Evolutionary conservation across 257 asterid species (phyloP).

Genomic region (Rehmannia glutinosa): DNA sequence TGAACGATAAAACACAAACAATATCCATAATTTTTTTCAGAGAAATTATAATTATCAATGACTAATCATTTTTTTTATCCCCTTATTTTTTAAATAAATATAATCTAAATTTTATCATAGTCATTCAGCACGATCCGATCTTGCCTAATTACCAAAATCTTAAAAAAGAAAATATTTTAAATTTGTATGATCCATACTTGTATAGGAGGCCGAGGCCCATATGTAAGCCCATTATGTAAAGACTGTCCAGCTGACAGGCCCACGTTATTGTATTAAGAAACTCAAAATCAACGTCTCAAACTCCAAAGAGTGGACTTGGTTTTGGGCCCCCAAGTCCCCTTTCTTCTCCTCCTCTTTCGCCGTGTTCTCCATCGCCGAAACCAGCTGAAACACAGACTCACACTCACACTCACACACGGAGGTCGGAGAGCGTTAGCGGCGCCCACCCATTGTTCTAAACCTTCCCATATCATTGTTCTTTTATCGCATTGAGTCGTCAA

Average conservation of each 20-base stretch:
- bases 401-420: not conserved
- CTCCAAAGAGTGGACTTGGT: constrained; percentile 19
- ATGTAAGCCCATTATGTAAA: not conserved
- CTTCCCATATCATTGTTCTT: not conserved
- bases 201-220: not conserved
- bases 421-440: constrained; percentile 8
- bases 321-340: constrained; percentile 30
- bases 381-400: not conserved
- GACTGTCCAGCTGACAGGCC: not conserved
- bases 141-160: too few species aligned
- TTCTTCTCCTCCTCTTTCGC: constrained; percentile 20
- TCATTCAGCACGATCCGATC: too few species aligned
- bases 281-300: not conserved
- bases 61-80: too few species aligned
- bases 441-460: not conserved
- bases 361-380: constrained; percentile 34
- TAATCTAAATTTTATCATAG: too few species aligned
- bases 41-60: too few species aligned
- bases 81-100: too few species aligned
- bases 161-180: not conserved
- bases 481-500: constrained; percentile 7
- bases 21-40: too few species aligned
- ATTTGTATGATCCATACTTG: not conserved
- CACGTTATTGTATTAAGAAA: not conserved
- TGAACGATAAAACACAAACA: too few species aligned